phyloP scores from a whole-genome alignment of 371 early-diverging fungal genomes.

The Choanephora cucurbitarum region DNA sequence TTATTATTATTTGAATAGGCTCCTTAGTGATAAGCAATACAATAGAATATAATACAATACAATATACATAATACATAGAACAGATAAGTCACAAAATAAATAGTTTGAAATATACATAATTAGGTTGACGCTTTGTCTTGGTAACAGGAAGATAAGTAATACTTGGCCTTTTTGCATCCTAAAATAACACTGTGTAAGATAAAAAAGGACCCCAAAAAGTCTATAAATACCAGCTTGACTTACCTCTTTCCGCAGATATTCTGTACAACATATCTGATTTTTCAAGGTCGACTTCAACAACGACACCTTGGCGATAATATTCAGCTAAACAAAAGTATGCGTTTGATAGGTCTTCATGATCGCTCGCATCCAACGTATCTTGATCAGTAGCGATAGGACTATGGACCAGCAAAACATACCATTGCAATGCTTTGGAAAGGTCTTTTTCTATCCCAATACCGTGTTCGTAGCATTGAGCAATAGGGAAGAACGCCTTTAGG shows the following conservation, averaged over 20 bases:
- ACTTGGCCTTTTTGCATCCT: too few relatives aligned
- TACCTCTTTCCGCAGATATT: conserved; percentile 30
- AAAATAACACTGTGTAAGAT: too few relatives aligned
- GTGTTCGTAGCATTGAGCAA: conserved; percentile 78
- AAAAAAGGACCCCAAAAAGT: too few relatives aligned
- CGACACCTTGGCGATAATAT: conserved; percentile 32
- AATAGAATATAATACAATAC: too few relatives aligned
- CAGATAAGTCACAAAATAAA: too few relatives aligned
- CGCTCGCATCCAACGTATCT: conserved; percentile 40
- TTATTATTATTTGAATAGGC: not conserved
- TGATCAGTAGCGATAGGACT: conserved; percentile 14
- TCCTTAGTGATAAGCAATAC: too few relatives aligned
- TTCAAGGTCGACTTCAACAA: conserved; percentile 18
- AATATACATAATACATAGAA: too few relatives aligned
- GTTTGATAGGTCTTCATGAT: conserved; percentile 22
- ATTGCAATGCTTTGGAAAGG: conserved; percentile 67
- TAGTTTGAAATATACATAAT: too few relatives aligned
- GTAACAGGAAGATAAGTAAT: too few relatives aligned
- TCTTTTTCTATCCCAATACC: conserved; percentile 76
- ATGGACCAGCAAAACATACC: conserved; percentile 68
- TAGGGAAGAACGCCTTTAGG: conserved; percentile 34
- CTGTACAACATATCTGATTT: conserved; percentile 22
- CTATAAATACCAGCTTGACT: not conserved
- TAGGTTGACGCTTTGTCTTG: too few relatives aligned
- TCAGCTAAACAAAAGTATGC: conserved; percentile 35